Percentiles rank a stretch among this genome's conserved stretches.
phyloP scores from a whole-genome alignment of 768 basidiomycete genomes.

The Amanita inopinata region DNA sequence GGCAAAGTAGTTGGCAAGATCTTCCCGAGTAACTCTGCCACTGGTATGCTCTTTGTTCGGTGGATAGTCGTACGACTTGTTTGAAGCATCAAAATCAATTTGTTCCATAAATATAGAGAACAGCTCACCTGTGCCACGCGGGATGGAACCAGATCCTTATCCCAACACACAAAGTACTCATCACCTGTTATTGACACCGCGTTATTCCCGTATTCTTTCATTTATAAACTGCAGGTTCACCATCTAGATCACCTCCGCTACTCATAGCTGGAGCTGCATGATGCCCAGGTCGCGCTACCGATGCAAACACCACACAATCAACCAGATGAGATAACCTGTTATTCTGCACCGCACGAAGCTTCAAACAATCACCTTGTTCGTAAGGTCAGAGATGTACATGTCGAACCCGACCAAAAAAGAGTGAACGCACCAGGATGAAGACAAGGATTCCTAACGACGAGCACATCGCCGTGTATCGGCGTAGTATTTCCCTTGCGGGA shows the following conservation, averaged over 20 bases:
- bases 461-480: slow-evolving; percentile 48
- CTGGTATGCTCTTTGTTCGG: slow-evolving; percentile 45
- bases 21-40: slow-evolving; percentile 38
- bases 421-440: slow-evolving; percentile 45
- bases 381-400: background rate
- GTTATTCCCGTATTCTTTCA: background rate
- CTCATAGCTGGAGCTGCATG: slow-evolving; percentile 62
- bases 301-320: slow-evolving; percentile 61
- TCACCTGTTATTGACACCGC: slow-evolving; percentile 31
- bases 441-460: slow-evolving; percentile 62
- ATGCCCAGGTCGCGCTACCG: slow-evolving; percentile 43
- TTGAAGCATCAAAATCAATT: background rate
- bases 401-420: background rate
- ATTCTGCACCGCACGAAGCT: slow-evolving; percentile 48
- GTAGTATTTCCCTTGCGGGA: slow-evolving; percentile 43
- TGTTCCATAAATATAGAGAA: background rate
- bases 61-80: slow-evolving; percentile 61
- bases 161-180: slow-evolving; percentile 64
- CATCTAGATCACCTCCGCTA: slow-evolving; percentile 59
- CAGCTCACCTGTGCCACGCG: slow-evolving; percentile 40
- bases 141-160: slow-evolving; percentile 48
- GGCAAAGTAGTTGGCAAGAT: slow-evolving; percentile 59
- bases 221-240: slow-evolving; percentile 16
- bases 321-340: slow-evolving; percentile 43
- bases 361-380: slow-evolving; percentile 47